Evolutionary conservation across 441 rosid species (phyloP).

Genomic region (Croton setiger): DNA sequence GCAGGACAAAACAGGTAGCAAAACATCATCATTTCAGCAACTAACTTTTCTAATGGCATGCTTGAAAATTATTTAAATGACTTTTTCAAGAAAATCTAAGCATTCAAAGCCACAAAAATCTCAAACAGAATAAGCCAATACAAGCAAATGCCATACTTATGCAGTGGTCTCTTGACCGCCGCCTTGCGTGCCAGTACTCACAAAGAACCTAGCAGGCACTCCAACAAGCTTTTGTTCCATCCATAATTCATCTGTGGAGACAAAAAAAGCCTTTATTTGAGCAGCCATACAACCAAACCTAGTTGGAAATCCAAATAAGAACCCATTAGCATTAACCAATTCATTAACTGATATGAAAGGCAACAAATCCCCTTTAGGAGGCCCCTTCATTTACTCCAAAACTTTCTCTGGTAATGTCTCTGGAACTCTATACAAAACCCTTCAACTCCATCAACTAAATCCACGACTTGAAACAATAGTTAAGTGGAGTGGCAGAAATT

Average conservation of each 20-base stretch:
- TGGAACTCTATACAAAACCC: slow-evolving; percentile 48
- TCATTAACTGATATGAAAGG: slow-evolving; percentile 36
- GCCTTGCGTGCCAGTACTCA: slow-evolving; percentile 89
- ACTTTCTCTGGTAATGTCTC: slow-evolving; percentile 43
- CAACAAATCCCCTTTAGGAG: slow-evolving; percentile 31
- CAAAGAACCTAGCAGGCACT: slow-evolving; percentile 81
- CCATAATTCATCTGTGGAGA: slow-evolving; percentile 65
- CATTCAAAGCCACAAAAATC: not conserved
- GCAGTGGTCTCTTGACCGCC: slow-evolving; percentile 94
- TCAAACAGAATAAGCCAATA: not conserved
- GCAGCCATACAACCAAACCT: slow-evolving; percentile 65
- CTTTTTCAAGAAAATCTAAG: too few relatives aligned
- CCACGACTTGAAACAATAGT: too few relatives aligned
- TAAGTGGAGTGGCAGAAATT: too few relatives aligned
- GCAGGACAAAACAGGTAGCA: not conserved
- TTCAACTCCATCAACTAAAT: slow-evolving; percentile 45
- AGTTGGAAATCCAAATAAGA: slow-evolving; percentile 58
- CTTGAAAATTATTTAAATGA: too few relatives aligned
- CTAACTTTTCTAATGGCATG: not conserved
- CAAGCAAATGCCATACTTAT: slow-evolving; percentile 39
- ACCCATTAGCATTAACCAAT: slow-evolving; percentile 46
- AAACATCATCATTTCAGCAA: not conserved
- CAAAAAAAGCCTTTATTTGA: slow-evolving; percentile 58
- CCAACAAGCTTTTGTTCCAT: slow-evolving; percentile 69
- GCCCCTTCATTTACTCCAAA: slow-evolving; percentile 48